Conservation (phyloP, 2,329 filamentous ascomycete species). For the Cladorrhinum sp. region DNA sequence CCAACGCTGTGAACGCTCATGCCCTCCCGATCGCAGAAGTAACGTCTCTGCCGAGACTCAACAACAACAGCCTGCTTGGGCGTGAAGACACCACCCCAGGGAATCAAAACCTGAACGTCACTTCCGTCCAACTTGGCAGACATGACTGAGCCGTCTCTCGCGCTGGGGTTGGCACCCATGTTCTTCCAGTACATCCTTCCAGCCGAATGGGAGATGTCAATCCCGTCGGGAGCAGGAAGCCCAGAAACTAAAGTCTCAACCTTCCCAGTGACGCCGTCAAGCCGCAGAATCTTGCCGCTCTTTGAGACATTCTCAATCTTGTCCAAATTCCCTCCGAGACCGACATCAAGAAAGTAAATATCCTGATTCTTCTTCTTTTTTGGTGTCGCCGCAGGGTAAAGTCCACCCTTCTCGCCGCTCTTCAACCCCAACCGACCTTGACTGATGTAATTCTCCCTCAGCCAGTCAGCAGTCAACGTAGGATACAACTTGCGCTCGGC, state of each 20-base stretch:
- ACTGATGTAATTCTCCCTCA: constrained; percentile 41
- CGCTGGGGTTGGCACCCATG: constrained; percentile 40
- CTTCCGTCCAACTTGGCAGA: constrained; percentile 46
- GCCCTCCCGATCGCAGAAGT: constrained; percentile 44
- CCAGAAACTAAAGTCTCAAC: constrained; percentile 22
- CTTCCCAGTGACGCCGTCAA: background rate
- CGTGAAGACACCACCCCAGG: constrained; percentile 44
- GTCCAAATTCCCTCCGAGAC: constrained; percentile 14
- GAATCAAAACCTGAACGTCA: constrained; percentile 42
- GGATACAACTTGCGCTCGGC: constrained; percentile 42
- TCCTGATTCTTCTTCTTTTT: background rate
- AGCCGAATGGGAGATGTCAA: constrained; percentile 34
- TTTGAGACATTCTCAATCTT: background rate
- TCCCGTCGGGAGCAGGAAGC: constrained; percentile 41
- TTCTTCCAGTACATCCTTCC: constrained; percentile 47
- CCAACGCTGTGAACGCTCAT: constrained; percentile 37
- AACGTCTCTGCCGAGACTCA: constrained; percentile 32
- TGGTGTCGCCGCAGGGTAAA: constrained; percentile 30
- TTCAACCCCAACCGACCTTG: constrained; percentile 46
- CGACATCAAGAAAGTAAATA: constrained; percentile 30
- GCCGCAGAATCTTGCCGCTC: constrained; percentile 17
- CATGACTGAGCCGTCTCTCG: constrained; percentile 40
- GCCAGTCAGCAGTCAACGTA: constrained; percentile 42
- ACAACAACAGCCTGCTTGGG: constrained; percentile 41
- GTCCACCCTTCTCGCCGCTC: constrained; percentile 35